Evolutionary conservation across 352 stramenopile species (phyloP).

Genomic region (Elongisporangium anandrum): DNA sequence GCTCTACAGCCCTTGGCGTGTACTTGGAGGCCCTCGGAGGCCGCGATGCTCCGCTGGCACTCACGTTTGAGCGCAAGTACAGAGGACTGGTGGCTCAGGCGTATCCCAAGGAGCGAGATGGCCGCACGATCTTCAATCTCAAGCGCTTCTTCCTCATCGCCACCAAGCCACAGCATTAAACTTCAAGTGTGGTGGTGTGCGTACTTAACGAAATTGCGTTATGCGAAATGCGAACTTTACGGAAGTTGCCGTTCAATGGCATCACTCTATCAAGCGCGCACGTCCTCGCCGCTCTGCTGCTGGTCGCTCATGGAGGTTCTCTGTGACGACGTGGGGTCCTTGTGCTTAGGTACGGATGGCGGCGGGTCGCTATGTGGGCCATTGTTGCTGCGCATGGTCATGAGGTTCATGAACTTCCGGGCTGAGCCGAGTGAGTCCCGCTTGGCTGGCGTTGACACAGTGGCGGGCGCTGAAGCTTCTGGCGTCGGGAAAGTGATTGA

Average conservation of each 20-base stretch:
- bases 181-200: no score
- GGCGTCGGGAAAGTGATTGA: background rate
- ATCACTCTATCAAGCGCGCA: background rate
- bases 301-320: background rate
- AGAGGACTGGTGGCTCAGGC: constrained; percentile 41
- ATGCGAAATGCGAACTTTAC: no score
- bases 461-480: background rate
- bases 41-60: constrained; percentile 14
- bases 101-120: constrained; percentile 57
- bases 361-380: background rate
- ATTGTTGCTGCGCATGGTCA: background rate
- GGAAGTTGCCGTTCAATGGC: no score
- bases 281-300: background rate
- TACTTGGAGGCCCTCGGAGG: constrained; percentile 52
- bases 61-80: constrained; percentile 48
- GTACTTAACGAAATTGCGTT: no score
- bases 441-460: background rate
- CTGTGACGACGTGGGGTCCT: background rate
- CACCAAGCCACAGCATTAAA: constrained; percentile 15
- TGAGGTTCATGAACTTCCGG: background rate
- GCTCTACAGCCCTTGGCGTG: constrained; percentile 43
- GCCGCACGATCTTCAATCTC: constrained; percentile 55
- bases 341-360: background rate
- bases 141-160: constrained; percentile 71
- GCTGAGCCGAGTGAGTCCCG: background rate